Evolutionary conservation across 1,139 yeast genomes (phyloP).

Genomic region (Taphrina wiesneri): DNA sequence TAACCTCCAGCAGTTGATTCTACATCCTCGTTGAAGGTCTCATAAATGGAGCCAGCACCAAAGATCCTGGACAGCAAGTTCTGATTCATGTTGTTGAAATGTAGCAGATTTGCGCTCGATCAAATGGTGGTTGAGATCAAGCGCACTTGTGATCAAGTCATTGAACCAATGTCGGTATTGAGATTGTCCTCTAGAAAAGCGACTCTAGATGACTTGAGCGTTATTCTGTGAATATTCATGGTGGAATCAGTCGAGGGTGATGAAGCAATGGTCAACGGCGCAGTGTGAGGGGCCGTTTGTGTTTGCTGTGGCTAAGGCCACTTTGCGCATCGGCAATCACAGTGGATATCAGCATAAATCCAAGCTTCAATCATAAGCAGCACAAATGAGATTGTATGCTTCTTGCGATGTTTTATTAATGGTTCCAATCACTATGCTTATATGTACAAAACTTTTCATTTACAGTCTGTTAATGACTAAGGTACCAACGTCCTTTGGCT

Average conservation of each 20-base stretch:
- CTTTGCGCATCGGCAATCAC: neutral
- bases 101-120: neutral
- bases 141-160: neutral
- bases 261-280: neutral
- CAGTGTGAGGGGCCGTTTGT: neutral
- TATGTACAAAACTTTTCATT: neutral
- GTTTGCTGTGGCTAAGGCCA: neutral
- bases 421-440: too few relatives aligned
- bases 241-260: neutral
- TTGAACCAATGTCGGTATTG: neutral
- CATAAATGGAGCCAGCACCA: constrained; percentile 31
- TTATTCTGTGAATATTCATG: too few relatives aligned
- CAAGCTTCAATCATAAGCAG: neutral
- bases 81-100: constrained; percentile 10
- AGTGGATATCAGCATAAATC: neutral
- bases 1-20: constrained; percentile 28
- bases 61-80: constrained; percentile 32
- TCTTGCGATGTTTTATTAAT: too few relatives aligned
- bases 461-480: constrained; percentile 59
- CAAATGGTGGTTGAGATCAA: neutral
- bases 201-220: too few relatives aligned
- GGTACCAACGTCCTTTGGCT: constrained; percentile 91
- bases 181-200: neutral
- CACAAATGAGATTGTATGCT: too few relatives aligned
- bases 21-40: constrained; percentile 24